Percentiles rank a stretch among this genome's conserved stretches.
Conservation (phyloP, 805 yeast genomes). For the Yarrowia sp. region DNA sequence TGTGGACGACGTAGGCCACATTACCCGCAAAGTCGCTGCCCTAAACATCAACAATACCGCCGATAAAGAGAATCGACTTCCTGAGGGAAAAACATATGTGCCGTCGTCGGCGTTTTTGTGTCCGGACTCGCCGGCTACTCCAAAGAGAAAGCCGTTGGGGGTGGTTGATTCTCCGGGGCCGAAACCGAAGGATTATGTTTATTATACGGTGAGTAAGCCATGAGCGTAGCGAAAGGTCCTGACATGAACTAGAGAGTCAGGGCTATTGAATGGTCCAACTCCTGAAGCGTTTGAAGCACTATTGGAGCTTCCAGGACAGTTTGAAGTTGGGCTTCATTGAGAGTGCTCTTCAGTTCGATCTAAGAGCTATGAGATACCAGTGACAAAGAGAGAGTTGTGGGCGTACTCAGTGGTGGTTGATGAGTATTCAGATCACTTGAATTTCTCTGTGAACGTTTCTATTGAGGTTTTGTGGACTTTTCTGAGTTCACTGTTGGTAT, state of each 20-base stretch:
- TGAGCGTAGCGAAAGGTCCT: neutral
- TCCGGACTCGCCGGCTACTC: slow-evolving; percentile 12
- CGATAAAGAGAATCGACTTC: slow-evolving; percentile 19
- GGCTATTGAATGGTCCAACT: too few relatives aligned
- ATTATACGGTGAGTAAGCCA: slow-evolving; percentile 25
- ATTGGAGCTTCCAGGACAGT: too few relatives aligned
- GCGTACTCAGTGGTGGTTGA: too few relatives aligned
- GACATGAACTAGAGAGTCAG: too few relatives aligned
- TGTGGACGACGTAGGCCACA: neutral
- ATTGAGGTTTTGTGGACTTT: too few relatives aligned
- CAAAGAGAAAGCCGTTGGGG: slow-evolving; percentile 7
- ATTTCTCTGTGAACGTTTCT: too few relatives aligned
- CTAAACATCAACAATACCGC: slow-evolving; percentile 16
- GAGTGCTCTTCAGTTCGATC: too few relatives aligned
- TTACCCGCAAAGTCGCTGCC: slow-evolving; percentile 30
- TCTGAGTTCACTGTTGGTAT: too few relatives aligned
- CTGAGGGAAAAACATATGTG: slow-evolving; percentile 10
- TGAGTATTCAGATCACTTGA: too few relatives aligned
- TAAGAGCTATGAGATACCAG: too few relatives aligned
- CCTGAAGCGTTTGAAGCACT: neutral
- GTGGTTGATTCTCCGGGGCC: slow-evolving; percentile 30
- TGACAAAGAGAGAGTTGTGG: too few relatives aligned
- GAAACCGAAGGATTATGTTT: slow-evolving; percentile 24
- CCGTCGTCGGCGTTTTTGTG: neutral
- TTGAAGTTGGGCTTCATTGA: too few relatives aligned